Evolutionary conservation across 768 basidiomycete species (phyloP).

Genomic region (Agaricus bisporus): DNA sequence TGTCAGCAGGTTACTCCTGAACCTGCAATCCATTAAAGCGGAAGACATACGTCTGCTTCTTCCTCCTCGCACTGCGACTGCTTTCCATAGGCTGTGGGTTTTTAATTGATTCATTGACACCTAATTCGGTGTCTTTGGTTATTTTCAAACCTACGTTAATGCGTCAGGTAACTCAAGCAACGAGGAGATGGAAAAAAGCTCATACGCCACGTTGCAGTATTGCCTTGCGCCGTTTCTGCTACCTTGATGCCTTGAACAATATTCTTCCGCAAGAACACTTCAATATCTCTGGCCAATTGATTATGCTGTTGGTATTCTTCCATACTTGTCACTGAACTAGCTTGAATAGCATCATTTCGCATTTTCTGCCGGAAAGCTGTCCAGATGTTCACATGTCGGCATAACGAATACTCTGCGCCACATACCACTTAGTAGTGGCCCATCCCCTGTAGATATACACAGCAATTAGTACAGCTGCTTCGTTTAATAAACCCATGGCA

Average conservation of each 20-base stretch:
- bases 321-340: slow-evolving; percentile 36
- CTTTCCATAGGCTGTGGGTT: slow-evolving; percentile 42
- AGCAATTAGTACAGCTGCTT: slow-evolving; percentile 4
- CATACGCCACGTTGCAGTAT: slow-evolving; percentile 55
- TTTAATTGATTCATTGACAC: slow-evolving; percentile 78
- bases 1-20: slow-evolving; percentile 21
- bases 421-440: slow-evolving; percentile 46
- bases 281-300: slow-evolving; percentile 63
- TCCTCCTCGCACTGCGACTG: slow-evolving; percentile 41
- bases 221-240: slow-evolving; percentile 20
- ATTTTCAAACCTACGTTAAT: slow-evolving; percentile 53
- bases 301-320: slow-evolving; percentile 47
- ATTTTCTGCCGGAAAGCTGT: slow-evolving; percentile 73
- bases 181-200: background rate
- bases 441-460: slow-evolving; percentile 41
- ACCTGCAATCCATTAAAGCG: background rate
- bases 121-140: slow-evolving; percentile 79
- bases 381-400: slow-evolving; percentile 4
- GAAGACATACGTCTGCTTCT: slow-evolving; percentile 25
- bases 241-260: slow-evolving; percentile 74
- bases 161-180: background rate
- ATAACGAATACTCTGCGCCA: background rate
- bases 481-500: slow-evolving; percentile 5
- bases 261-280: slow-evolving; percentile 69
- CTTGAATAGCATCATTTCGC: slow-evolving; percentile 47